Conservation (phyloP, 257 asterid genomes). For the Datura wrightii region DNA sequence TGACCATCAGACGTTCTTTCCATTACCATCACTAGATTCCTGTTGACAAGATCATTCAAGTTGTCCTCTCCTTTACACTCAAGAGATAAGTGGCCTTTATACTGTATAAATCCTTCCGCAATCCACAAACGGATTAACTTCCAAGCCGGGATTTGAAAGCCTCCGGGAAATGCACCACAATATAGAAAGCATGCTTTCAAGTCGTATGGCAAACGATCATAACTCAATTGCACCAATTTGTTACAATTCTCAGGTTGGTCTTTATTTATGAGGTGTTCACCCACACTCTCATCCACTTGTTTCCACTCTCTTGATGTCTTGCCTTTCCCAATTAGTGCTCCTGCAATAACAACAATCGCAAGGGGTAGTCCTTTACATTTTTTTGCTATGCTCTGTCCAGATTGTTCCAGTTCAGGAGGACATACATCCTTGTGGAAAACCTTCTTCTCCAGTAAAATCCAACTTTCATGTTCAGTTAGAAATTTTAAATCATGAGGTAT, state of each 20-base stretch:
- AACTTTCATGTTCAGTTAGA: slow-evolving; percentile 40
- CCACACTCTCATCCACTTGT: slow-evolving; percentile 38
- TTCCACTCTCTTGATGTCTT: slow-evolving; percentile 35
- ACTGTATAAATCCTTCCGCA: slow-evolving; percentile 55
- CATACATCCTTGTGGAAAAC: slow-evolving; percentile 39
- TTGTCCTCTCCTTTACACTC: slow-evolving; percentile 53
- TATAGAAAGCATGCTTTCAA: slow-evolving; percentile 57
- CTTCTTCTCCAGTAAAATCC: slow-evolving; percentile 50
- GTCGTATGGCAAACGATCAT: slow-evolving; percentile 44
- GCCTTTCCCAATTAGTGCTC: slow-evolving; percentile 30
- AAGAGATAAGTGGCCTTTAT: slow-evolving; percentile 28
- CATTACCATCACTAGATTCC: slow-evolving; percentile 53
- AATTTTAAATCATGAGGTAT: slow-evolving; percentile 43
- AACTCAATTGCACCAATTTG: slow-evolving; percentile 50
- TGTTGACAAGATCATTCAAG: slow-evolving; percentile 48
- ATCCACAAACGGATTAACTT: slow-evolving; percentile 55
- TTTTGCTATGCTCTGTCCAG: slow-evolving; percentile 41
- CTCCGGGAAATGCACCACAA: slow-evolving; percentile 53
- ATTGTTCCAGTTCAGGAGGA: slow-evolving; percentile 29
- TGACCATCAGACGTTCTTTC: slow-evolving; percentile 39
- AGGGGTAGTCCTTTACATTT: slow-evolving; percentile 56
- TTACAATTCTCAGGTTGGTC: not conserved
- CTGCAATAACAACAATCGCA: slow-evolving; percentile 46
- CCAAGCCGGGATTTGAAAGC: slow-evolving; percentile 44
- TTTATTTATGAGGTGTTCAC: slow-evolving; percentile 28